Base-by-base conservation (phyloP, 2,329 filamentous ascomycete species). In the Corinectria fuckeliana region DNA sequence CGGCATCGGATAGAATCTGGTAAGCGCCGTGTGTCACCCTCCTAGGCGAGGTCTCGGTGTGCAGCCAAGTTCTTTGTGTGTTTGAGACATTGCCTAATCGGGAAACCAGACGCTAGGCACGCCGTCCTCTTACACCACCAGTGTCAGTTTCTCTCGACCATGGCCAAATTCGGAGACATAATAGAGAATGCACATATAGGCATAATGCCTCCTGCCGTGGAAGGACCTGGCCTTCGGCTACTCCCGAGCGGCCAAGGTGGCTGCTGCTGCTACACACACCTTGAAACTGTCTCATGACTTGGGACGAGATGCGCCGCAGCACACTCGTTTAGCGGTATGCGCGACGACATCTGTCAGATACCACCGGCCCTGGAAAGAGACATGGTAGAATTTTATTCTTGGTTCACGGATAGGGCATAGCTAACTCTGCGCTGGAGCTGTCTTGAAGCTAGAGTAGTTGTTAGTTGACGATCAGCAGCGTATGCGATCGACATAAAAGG, bases 21-120 rank as follows among this genome's bases (percentile, higher is more conserved):
- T 49, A 42, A 57, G 55, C 57, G 50, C 48, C 30, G 28, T 47
- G 63, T 53, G 52, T 39, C 44, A 63, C 48, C 50, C 38, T 53
- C 48, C 48, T 48, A 58, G 23, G 52, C 50, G 51, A 54, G 32
- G 67, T 69, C 65, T 69, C 67, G n/a, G 58, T 57, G 58, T 69
- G 39, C 26, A 51, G 52, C 65, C 64, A 47, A 62, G 47, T 56
- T 44, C 26, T 45, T 50, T 48, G 61, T 66, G 47, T 65, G 47
- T 60, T 51, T 60, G 61, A 61, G 57, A 20, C 14, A 53, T 59
- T 63, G 25, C 59, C 61, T 28, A 44, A 65, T 56, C 9, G 6
- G 58, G 65, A 64, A 65, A 57, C 47, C 50, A 56, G 34, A 21
- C 20, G 25, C 45, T 39, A 49, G 56, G 50, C 39, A 20, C 23